Evolutionary conservation across 352 stramenopile species (phyloP).

Genomic region (Plasmopara muralis): DNA sequence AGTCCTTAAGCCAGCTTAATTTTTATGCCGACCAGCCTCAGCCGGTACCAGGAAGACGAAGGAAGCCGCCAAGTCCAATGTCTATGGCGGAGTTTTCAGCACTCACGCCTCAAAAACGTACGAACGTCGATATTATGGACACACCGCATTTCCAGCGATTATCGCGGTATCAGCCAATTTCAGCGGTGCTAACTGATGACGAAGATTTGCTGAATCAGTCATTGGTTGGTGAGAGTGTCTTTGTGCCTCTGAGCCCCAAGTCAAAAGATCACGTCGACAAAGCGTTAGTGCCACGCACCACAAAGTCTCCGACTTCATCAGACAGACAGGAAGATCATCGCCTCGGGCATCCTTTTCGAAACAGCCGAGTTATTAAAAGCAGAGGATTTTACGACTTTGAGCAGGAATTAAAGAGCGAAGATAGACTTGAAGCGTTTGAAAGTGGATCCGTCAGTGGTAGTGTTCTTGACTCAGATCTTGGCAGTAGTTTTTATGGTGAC

Average conservation of each 20-base stretch:
- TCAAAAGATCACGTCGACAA: conserved; percentile 14
- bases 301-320: conserved; percentile 27
- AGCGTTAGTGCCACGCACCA: conserved; percentile 24
- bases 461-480: conserved; percentile 14
- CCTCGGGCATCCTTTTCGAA: conserved; percentile 29
- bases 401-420: conserved; percentile 15
- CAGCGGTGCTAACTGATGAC: conserved; percentile 13
- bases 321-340: conserved; percentile 8
- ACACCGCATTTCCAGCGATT: conserved; percentile 42
- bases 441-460: conserved; percentile 19
- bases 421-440: conserved; percentile 10
- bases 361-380: conserved; percentile 69
- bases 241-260: conserved; percentile 47
- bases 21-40: conserved; percentile 16
- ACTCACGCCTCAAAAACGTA: conserved; percentile 18
- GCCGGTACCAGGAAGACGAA: conserved; percentile 15
- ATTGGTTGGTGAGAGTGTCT: conserved; percentile 60
- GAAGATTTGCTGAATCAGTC: conserved; percentile 48
- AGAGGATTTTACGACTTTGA: conserved; percentile 69
- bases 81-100: conserved; percentile 60
- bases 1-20: conserved; percentile 20
- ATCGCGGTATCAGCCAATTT: conserved; percentile 24
- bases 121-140: conserved; percentile 20
- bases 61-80: conserved; percentile 40
- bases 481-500: conserved; percentile 20